phyloP scores from a whole-genome alignment of 495 filamentous ascomycete genomes.

The Hypoxylon lenormandii region DNA sequence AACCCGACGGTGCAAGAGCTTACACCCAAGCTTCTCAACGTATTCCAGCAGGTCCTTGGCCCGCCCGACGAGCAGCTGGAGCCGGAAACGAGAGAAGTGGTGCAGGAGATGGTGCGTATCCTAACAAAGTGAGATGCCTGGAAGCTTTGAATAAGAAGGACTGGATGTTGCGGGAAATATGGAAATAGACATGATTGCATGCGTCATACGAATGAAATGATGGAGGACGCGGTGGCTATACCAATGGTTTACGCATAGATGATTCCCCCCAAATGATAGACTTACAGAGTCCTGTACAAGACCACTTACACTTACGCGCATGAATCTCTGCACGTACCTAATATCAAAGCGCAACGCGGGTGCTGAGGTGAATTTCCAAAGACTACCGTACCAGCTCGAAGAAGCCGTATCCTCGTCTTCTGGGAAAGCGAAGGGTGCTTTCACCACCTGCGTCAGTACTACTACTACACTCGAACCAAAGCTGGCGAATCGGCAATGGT shows the following conservation, averaged over 20 bases:
- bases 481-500: too few species aligned
- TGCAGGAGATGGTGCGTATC: slow-evolving; percentile 44
- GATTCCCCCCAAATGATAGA: slow-evolving; percentile 43
- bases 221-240: slow-evolving; percentile 23
- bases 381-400: too few species aligned
- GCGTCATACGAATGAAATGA: slow-evolving; percentile 42
- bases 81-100: slow-evolving; percentile 73
- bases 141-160: slow-evolving; percentile 5
- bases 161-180: slow-evolving; percentile 7
- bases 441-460: too few species aligned
- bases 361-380: too few species aligned
- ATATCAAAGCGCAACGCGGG: too few species aligned
- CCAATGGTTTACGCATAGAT: slow-evolving; percentile 35
- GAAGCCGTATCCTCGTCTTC: too few species aligned
- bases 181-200: slow-evolving; percentile 35
- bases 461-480: too few species aligned
- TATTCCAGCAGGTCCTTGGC: slow-evolving; percentile 83
- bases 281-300: slow-evolving; percentile 12
- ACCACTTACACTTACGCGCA: background rate
- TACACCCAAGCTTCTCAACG: slow-evolving; percentile 78
- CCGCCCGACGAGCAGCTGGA: slow-evolving; percentile 86
- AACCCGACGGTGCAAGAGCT: slow-evolving; percentile 79
- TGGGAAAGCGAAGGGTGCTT: too few species aligned
- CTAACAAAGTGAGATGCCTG: slow-evolving; percentile 38
- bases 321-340: too few species aligned